Conservation (phyloP, 805 yeast genomes). For the Priceomyces melissophilus region DNA sequence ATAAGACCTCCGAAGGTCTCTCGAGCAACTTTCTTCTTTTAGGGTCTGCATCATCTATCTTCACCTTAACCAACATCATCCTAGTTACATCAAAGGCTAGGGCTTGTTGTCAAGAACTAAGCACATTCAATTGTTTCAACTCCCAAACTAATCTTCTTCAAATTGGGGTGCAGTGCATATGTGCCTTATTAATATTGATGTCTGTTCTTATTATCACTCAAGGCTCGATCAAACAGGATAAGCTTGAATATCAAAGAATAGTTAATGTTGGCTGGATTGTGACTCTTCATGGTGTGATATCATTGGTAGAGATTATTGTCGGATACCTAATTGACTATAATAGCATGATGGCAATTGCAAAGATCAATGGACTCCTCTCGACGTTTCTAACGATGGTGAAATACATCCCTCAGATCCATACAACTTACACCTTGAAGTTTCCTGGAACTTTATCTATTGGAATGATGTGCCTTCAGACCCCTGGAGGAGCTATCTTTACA, state of each 20-base stretch:
- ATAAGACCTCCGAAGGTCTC: conserved; percentile 72
- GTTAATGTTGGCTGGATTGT: conserved; percentile 40
- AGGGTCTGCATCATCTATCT: conserved; percentile 66
- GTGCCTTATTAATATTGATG: conserved; percentile 55
- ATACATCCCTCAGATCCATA: conserved; percentile 74
- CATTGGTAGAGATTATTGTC: conserved; percentile 32
- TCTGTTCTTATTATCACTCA: conserved; percentile 50
- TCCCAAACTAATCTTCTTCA: conserved; percentile 66
- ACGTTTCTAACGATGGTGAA: conserved; percentile 64
- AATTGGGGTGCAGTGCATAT: conserved; percentile 58
- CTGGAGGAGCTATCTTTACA: conserved; percentile 84
- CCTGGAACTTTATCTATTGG: conserved; percentile 77
- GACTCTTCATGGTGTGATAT: conserved; percentile 30
- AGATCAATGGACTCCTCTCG: conserved; percentile 61
- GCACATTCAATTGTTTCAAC: conserved; percentile 57
- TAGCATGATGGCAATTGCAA: conserved; percentile 43
- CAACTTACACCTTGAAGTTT: conserved; percentile 66
- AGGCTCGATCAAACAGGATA: conserved; percentile 45
- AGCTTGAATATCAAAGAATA: conserved; percentile 41
- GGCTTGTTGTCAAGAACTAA: conserved; percentile 53
- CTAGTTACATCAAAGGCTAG: conserved; percentile 60
- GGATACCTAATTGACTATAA: conserved; percentile 23
- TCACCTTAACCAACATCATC: conserved; percentile 64
- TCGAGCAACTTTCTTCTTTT: conserved; percentile 69
- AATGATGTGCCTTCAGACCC: conserved; percentile 85